Base-by-base conservation (phyloP, 352 stramenopile genomes). In the Pythium dissotocum region DNA sequence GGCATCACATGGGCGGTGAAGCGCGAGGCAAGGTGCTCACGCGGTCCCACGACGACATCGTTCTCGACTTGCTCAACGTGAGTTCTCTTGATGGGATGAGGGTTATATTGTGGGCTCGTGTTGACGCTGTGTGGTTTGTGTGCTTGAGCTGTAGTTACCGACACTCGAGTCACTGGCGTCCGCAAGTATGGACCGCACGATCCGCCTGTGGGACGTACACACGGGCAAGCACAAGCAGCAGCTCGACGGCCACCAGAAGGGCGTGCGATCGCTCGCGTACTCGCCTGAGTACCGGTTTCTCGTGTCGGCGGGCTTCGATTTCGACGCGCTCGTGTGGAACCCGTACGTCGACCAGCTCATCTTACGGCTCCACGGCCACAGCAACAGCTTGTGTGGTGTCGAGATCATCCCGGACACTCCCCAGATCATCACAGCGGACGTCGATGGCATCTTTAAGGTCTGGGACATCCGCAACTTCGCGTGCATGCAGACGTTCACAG, bases 391-490 rank as follows among this genome's bases (percentile, higher is more conserved):
- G 16, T 94, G 85, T 33, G 85, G 89, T 8, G 87, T 96, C 36
- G 85, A 96, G 70, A 94, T 96, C 70, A 88, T 96, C 49, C 77
- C 85, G 8, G 79, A 93, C 65, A 91, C 89, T 7, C 87, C 87
- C 4, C 87, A 97, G 67, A 91, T 97, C 63, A 83, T 97, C 57
- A 97, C 86, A 3, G 85, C 84, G 6, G 90, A 97, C 66, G 76
- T 93, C 2, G 83, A 90, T 56, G 90, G 90, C 13, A 69, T 91
- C 30, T 91, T 95, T 61, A 96, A 96, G 56, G 82, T 97, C 36
- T 97, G 90, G 89, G 88, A 97, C 65, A 92, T 97, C 52, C 84
- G 89, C 52, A 97, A 96, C 67, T 97, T 96, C 70, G 83, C 80
- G 21, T 95, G 86, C 61, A 90, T 96, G 75, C 90, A 97, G 69